Evolutionary conservation across 78 protist genomes (phyloP).

Genomic region (Dictyostelium brefeldianum): DNA sequence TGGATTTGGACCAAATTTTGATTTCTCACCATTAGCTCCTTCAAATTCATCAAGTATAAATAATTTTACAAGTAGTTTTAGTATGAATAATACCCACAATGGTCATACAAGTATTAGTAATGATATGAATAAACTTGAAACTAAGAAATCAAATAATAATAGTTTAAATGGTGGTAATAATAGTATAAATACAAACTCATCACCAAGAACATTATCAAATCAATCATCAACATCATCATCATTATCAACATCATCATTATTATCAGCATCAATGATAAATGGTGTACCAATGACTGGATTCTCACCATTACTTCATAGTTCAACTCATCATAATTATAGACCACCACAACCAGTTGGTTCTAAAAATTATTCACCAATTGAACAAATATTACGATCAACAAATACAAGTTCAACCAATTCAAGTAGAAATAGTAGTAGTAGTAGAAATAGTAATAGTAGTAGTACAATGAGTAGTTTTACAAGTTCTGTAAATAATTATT

Average conservation of each 20-base stretch:
- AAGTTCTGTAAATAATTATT: too few relatives aligned
- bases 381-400: neutral
- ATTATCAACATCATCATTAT: neutral
- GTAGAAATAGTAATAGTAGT: too few relatives aligned
- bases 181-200: neutral
- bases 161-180: neutral
- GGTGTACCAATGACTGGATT: neutral
- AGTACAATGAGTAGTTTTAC: too few relatives aligned
- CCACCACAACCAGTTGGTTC: neutral
- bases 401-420: neutral
- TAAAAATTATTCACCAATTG: neutral
- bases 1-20: neutral
- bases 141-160: neutral
- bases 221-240: too few relatives aligned
- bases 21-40: neutral
- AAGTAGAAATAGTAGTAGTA: too few relatives aligned
- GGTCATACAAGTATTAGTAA: neutral
- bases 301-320: neutral
- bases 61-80: neutral
- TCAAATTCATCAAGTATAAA: slow-evolving; percentile 5
- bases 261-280: neutral
- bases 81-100: neutral
- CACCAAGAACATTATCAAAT: too few relatives aligned
- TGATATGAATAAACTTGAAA: neutral
- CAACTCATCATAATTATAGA: neutral